Base-by-base conservation (phyloP, 345 rosid genomes). In the Dipteronia dyeriana region DNA sequence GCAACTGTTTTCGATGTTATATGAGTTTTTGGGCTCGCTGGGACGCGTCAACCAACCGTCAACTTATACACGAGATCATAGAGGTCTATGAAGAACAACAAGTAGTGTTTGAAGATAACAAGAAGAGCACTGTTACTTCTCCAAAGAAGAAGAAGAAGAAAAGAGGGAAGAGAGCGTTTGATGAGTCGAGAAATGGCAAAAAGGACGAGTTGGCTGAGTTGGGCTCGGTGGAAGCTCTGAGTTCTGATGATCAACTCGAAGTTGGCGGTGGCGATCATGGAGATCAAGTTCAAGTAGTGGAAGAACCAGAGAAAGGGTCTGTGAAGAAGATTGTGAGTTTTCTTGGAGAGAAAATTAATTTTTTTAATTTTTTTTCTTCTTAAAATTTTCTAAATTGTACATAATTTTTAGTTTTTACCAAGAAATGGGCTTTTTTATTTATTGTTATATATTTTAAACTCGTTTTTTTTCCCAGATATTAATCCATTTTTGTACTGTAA, bases 1-100 rank as follows among this genome's bases (percentile, higher is more conserved):
- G 88, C 78, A 60, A 45, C 69, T 87, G 88, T 78, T 87, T 87
- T 61, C 31, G 78, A 62, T 87, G 90, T 66, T 87, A 87, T 79
- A 76, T 47, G 61, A 83, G 80, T 57, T 87, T 69, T 66, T 87
- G 88, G 90, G 84, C 75, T 4, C 67, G 84, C 25, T 85, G 87
- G 90, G 87, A 87, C 75, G 38, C 38, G 61, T 85, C 88, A 10
- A 84, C 85, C 1, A 83, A 81, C 78, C 85, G 83, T 61, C 75
- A 87, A 43, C 59, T 77, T 29, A 85, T 87, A 43, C 82, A 87
- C 26, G 87, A 87, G 67, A 80, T 82, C 56, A 80, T 87, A 53
- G 90, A 87, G 61, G 87, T 78, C 8, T 83, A 78, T 31, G 88
- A 87, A 54, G 87, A 87, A 14, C 74, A 75, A 7, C 22, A 19